Conservation (phyloP, 805 yeast species). For the Suhomyces emberorum region DNA sequence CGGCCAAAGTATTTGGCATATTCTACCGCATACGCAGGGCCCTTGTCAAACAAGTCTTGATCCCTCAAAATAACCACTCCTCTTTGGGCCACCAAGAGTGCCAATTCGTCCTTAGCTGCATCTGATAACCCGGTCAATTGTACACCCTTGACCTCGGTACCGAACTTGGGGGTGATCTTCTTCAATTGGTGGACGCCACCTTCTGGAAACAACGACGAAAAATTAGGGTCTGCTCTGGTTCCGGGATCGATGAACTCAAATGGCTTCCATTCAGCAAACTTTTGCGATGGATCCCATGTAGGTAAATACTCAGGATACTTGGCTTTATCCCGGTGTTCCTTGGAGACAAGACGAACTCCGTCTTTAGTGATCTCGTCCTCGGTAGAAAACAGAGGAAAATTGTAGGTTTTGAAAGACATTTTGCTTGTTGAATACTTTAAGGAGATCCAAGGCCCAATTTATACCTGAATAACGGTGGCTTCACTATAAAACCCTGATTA, state of each 20-base stretch:
- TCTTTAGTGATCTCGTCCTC: conserved; percentile 47
- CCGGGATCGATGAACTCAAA: conserved; percentile 65
- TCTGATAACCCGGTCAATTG: conserved; percentile 54
- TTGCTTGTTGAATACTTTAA: no score
- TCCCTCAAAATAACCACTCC: conserved; percentile 66
- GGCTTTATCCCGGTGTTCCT: conserved; percentile 30
- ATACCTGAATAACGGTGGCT: no score
- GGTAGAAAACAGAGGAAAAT: no score
- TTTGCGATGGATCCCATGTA: conserved; percentile 62
- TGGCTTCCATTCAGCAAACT: conserved; percentile 48
- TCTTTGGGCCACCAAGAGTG: conserved; percentile 62
- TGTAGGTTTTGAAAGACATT: no score
- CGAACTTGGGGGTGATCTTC: conserved; percentile 64
- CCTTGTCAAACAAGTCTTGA: conserved; percentile 56
- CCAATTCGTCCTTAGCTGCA: conserved; percentile 64
- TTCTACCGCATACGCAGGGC: conserved; percentile 48
- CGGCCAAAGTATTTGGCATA: conserved; percentile 67
- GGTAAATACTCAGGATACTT: conserved; percentile 60
- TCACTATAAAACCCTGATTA: no score
- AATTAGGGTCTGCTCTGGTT: conserved; percentile 57
- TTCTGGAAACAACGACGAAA: conserved; percentile 48
- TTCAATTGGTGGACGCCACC: conserved; percentile 26
- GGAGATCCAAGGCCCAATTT: no score
- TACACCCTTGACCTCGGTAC: conserved; percentile 58
- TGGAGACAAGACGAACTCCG: conserved; percentile 47